phyloP scores from a whole-genome alignment of 768 basidiomycete genomes.

The Panaeolus cyanescens region DNA sequence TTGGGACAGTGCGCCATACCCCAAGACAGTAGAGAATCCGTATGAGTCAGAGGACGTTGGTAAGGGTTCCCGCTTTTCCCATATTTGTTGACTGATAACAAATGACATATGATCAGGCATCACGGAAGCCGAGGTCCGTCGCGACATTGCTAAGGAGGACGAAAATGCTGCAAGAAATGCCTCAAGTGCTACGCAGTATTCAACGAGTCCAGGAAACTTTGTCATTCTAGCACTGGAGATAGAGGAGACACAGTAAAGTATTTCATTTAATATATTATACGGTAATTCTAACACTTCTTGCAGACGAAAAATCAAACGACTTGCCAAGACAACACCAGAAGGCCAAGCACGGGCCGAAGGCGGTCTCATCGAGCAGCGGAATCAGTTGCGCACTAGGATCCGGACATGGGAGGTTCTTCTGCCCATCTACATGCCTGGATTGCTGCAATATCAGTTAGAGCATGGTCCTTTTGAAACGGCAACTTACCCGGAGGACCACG shows the following conservation, averaged over 20 bases:
- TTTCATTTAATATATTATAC: too few relatives aligned
- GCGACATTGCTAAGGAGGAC: too few relatives aligned
- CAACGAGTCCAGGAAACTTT: background rate
- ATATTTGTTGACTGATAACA: too few relatives aligned
- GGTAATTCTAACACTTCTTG: background rate
- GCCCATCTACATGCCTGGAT: conserved; percentile 16
- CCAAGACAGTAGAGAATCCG: conserved; percentile 12
- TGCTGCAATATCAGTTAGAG: conserved; percentile 12
- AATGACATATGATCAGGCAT: too few relatives aligned
- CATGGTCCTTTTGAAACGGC: background rate
- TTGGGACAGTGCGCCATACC: conserved; percentile 11
- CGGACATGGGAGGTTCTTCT: conserved; percentile 11
- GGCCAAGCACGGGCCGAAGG: background rate
- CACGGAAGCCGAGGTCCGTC: background rate
- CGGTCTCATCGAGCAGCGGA: conserved; percentile 6
- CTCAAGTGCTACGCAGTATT: too few relatives aligned
- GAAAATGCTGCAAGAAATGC: too few relatives aligned
- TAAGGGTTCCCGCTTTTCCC: background rate
- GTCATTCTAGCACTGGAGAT: background rate
- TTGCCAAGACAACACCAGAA: background rate
- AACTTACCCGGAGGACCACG: conserved; percentile 7
- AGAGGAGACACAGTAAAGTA: background rate
- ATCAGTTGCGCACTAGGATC: conserved; percentile 4
- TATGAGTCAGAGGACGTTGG: conserved; percentile 5
- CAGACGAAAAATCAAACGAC: background rate